A percentile compares a stretch with the other conserved stretches of the same genome.
Conservation (phyloP, 2,329 filamentous ascomycete genomes). For the Calonectria multiphialidica region DNA sequence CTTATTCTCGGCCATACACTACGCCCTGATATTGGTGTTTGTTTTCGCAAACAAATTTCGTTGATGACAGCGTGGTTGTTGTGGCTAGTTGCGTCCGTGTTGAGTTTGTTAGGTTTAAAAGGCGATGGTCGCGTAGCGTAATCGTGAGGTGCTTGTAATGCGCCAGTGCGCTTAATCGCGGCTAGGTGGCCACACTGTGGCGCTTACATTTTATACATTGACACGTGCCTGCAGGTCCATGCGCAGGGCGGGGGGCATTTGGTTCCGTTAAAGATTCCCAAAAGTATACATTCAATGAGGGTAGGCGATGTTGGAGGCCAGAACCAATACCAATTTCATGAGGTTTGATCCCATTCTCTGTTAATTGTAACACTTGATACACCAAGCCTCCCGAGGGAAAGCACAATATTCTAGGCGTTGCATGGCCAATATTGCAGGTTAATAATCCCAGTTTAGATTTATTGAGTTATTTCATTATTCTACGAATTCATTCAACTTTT, state of each 20-base stretch:
- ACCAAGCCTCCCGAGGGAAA: too few relatives aligned
- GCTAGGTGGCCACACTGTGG: neutral
- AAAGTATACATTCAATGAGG: too few relatives aligned
- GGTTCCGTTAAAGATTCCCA: too few relatives aligned
- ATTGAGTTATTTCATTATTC: conserved; percentile 14
- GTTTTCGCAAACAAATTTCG: neutral
- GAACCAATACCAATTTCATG: too few relatives aligned
- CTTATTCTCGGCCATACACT: conserved; percentile 52
- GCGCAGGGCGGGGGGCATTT: too few relatives aligned
- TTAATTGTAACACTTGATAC: too few relatives aligned
- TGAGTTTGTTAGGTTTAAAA: conserved; percentile 19
- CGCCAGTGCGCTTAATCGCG: conserved; percentile 12
- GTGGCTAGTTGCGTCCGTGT: neutral
- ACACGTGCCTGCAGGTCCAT: neutral
- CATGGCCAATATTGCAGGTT: too few relatives aligned
- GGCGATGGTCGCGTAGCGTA: conserved; percentile 11
- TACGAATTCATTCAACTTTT: conserved; percentile 8
- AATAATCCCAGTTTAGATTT: neutral
- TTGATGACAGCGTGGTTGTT: neutral
- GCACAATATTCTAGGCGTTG: too few relatives aligned
- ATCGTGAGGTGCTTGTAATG: conserved; percentile 24
- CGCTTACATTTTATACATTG: neutral
- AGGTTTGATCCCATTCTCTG: too few relatives aligned
- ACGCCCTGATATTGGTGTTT: neutral
- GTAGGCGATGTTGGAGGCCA: too few relatives aligned